These are phyloP conservation scores for Trichoderma erinaceum DNA, from an alignment of 495 filamentous ascomycete species.

Conservation along the genomic window DNA sequence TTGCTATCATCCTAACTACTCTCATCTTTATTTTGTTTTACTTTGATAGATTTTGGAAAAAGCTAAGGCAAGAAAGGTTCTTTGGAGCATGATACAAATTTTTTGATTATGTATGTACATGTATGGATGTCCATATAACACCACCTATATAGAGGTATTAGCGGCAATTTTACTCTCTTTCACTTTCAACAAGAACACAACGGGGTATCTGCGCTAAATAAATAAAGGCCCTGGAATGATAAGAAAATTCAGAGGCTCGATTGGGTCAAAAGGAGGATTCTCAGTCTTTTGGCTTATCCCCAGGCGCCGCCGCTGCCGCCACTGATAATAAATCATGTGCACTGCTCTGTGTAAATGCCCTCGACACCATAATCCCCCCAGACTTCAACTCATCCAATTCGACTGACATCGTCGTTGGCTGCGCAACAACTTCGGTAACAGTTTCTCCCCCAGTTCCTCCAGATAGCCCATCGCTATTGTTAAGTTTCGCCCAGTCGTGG, in stretches of 20 bases:
- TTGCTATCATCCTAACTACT: too few species aligned
- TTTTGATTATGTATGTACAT: too few species aligned
- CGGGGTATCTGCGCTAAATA: neutral
- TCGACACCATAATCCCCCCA: constrained; percentile 6
- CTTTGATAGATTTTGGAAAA: too few species aligned
- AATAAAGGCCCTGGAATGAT: neutral
- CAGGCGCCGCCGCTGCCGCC: neutral
- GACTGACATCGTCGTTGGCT: neutral
- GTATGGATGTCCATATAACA: too few species aligned
- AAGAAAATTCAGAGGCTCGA: neutral
- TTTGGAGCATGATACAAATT: too few species aligned
- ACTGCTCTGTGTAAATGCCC: neutral
- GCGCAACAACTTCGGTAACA: neutral
- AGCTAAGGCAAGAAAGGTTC: too few species aligned
- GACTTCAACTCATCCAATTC: neutral
- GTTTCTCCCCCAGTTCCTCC: neutral
- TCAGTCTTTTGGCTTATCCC: neutral
- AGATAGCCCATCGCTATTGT: neutral
- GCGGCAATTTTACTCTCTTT: neutral
- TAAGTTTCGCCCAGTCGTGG: neutral
- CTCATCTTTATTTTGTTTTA: too few species aligned
- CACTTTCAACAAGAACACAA: neutral
- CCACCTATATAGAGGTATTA: too few species aligned
- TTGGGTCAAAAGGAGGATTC: neutral
- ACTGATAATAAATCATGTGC: neutral